A percentile compares a stretch with the other conserved stretches of the same genome.
Evolutionary conservation across 768 basidiomycete genomes (phyloP).

Genomic region (Phlegmacium glaucopus): DNA sequence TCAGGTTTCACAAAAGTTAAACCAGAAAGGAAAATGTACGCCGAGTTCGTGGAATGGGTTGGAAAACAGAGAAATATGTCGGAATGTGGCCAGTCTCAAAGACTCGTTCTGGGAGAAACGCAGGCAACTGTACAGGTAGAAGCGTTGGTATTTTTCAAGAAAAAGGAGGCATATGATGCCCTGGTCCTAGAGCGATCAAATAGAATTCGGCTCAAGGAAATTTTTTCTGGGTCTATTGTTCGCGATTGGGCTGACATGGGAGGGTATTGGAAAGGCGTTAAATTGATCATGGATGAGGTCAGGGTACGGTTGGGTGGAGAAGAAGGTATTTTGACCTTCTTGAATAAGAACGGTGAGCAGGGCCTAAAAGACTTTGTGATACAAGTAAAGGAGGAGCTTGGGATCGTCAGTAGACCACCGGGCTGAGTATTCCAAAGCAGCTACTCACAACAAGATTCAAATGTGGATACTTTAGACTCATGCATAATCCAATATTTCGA

Average conservation of each 20-base stretch:
- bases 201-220: conserved; percentile 34
- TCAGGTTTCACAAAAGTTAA: conserved; percentile 40
- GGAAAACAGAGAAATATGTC: conserved; percentile 9
- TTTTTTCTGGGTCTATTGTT: conserved; percentile 48
- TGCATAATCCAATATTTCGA: conserved; percentile 21
- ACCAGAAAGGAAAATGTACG: conserved; percentile 53
- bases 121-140: conserved; percentile 32
- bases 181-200: conserved; percentile 24
- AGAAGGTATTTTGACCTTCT: conserved; percentile 34
- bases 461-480: not conserved
- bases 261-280: conserved; percentile 40
- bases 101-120: conserved; percentile 17
- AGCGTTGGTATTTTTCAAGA: conserved; percentile 50
- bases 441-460: not conserved
- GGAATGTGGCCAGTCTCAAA: not conserved
- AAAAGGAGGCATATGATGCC: conserved; percentile 44
- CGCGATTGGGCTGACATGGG: conserved; percentile 52
- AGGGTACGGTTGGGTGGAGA: conserved; percentile 46
- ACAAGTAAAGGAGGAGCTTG: conserved; percentile 31
- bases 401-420: conserved; percentile 4
- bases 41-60: conserved; percentile 53
- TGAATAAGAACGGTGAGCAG: conserved; percentile 37
- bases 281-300: conserved; percentile 50
- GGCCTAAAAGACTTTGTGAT: conserved; percentile 35
- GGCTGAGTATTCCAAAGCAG: not conserved